Conservation (phyloP, 345 rosid species). For the Rhodamnia rubescens region DNA sequence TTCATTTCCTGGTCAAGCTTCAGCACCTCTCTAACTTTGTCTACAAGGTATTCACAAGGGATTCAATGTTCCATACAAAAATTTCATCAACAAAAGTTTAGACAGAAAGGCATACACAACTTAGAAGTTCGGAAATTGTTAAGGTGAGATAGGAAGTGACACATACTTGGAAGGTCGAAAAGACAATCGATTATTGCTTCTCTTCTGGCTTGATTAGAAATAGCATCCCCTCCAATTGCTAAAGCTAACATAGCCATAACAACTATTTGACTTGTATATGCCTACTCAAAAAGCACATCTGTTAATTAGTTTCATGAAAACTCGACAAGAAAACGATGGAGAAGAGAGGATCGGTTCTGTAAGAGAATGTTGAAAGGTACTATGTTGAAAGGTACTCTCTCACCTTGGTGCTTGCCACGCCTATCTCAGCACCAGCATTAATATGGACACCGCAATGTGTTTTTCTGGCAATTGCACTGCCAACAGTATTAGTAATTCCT, state of each 20-base stretch:
- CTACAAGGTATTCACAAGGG: slow-evolving; percentile 18
- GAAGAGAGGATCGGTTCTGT: background rate
- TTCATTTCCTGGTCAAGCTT: slow-evolving; percentile 77
- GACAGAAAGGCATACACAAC: background rate
- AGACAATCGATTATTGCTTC: slow-evolving; percentile 94
- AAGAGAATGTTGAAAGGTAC: background rate
- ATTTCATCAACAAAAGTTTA: background rate
- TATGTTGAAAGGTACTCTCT: background rate
- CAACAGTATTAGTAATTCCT: slow-evolving; percentile 95
- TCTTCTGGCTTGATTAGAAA: slow-evolving; percentile 64
- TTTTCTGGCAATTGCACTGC: slow-evolving; percentile 84
- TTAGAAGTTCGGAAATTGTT: background rate
- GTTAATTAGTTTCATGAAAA: background rate
- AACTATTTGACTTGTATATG: slow-evolving; percentile 95
- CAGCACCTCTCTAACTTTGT: slow-evolving; percentile 76
- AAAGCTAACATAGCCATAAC: slow-evolving; percentile 96
- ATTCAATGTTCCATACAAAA: background rate
- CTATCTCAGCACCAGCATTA: slow-evolving; percentile 95
- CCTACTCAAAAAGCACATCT: slow-evolving; percentile 25
- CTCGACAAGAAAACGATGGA: background rate
- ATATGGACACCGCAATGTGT: slow-evolving; percentile 92
- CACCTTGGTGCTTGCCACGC: slow-evolving; percentile 98
- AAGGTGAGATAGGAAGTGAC: background rate
- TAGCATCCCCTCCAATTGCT: slow-evolving; percentile 80
- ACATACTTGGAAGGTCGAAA: slow-evolving; percentile 78